Evolutionary conservation across 192 early-diverging fungal genomes (phyloP).

Genomic region (Dispira simplex): DNA sequence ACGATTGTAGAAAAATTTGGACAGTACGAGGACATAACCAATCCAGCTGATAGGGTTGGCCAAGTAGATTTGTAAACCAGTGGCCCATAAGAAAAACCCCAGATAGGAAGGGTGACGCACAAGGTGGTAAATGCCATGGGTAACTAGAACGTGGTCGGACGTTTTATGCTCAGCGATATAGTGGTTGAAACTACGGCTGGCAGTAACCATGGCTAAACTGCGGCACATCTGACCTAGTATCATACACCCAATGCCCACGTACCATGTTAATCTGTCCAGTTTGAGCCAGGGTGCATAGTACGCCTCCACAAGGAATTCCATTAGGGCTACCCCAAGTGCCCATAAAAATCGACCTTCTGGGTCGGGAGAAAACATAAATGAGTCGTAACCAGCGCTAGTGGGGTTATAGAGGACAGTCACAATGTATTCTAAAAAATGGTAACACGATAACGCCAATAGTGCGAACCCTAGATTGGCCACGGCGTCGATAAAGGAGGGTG

Average conservation of each 20-base stretch:
- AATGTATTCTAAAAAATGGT: constrained; percentile 81
- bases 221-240: constrained; percentile 59
- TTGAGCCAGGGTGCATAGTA: constrained; percentile 45
- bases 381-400: constrained; percentile 45
- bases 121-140: constrained; percentile 69
- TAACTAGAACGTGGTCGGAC: constrained; percentile 62
- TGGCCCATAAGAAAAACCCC: constrained; percentile 86
- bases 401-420: constrained; percentile 69
- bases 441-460: constrained; percentile 43
- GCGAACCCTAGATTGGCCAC: constrained; percentile 33
- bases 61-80: constrained; percentile 60
- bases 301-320: constrained; percentile 54
- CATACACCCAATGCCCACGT: constrained; percentile 38
- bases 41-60: constrained; percentile 63
- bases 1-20: constrained; percentile 60
- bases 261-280: constrained; percentile 6
- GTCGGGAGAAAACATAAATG: constrained; percentile 22
- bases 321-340: constrained; percentile 34
- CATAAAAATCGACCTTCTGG: constrained; percentile 43
- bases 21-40: constrained; percentile 44
- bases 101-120: constrained; percentile 93
- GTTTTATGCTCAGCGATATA: constrained; percentile 54
- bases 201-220: constrained; percentile 81
- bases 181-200: constrained; percentile 78
- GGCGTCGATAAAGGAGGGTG: constrained; percentile 27